Conservation (phyloP, 1,284 basidiomycete species). For the Melampsora americana region DNA sequence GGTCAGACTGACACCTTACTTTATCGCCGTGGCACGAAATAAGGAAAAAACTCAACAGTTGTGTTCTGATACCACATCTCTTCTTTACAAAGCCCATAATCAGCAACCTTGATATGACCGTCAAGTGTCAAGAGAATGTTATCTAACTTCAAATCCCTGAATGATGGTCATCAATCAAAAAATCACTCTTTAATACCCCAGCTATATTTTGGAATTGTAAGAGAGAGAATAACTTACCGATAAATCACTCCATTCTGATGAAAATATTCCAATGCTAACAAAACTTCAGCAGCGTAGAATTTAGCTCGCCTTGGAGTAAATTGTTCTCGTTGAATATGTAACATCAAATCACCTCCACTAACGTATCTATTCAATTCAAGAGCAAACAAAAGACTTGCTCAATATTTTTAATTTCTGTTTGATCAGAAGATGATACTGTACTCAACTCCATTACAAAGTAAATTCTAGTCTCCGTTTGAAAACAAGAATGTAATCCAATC, state of each 20-base stretch:
- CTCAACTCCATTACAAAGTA: conserved; percentile 74
- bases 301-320: conserved; percentile 82
- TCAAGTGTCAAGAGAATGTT: conserved; percentile 96
- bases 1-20: neutral
- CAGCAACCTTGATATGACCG: conserved; percentile 97
- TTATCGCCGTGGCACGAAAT: neutral
- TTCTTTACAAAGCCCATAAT: conserved; percentile 98
- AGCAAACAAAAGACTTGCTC: neutral
- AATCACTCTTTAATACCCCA: neutral
- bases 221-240: conserved; percentile 60
- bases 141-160: conserved; percentile 92
- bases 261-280: conserved; percentile 96
- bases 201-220: neutral
- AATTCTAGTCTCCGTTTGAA: conserved; percentile 97
- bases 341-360: conserved; percentile 73
- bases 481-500: conserved; percentile 94
- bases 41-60: conserved; percentile 57
- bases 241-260: conserved; percentile 95
- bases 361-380: conserved; percentile 55
- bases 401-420: too few relatives aligned
- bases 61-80: conserved; percentile 97
- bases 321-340: conserved; percentile 76
- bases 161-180: conserved; percentile 14
- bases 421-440: neutral
- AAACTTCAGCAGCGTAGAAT: conserved; percentile 97